These are phyloP conservation scores for Populus ilicifolia DNA, from an alignment of 345 rosid species.

Conservation along the genomic window DNA sequence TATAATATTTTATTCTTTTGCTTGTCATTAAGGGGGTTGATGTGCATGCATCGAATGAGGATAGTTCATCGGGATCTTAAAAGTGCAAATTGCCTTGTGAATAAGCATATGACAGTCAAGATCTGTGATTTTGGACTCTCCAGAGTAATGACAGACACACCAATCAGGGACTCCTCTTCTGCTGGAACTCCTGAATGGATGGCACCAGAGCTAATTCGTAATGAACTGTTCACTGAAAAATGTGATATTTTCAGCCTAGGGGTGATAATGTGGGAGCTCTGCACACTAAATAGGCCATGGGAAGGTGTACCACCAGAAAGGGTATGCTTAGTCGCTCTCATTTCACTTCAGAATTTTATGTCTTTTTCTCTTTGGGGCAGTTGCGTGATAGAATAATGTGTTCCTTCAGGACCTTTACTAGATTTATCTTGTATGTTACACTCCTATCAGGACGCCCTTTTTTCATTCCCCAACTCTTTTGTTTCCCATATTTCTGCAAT, in stretches of 20 bases:
- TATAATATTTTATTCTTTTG: background rate
- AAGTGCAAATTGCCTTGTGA: constrained; percentile 85
- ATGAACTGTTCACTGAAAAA: constrained; percentile 87
- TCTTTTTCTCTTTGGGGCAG: background rate
- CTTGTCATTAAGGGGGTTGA: constrained; percentile 68
- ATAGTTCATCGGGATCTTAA: constrained; percentile 87
- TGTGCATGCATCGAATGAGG: constrained; percentile 98
- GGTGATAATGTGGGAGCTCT: constrained; percentile 97
- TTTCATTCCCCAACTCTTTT: background rate
- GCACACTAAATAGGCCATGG: constrained; percentile 90
- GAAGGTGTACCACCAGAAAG: constrained; percentile 90
- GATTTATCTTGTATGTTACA: background rate
- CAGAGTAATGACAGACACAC: constrained; percentile 62
- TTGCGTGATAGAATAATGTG: background rate
- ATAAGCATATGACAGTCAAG: constrained; percentile 87
- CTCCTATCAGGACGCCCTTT: background rate
- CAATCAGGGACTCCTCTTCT: constrained; percentile 74
- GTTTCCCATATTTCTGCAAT: background rate
- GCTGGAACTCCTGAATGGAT: constrained; percentile 99
- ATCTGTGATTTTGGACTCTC: constrained; percentile 98
- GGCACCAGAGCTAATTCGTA: constrained; percentile 97
- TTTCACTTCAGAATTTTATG: too few relatives aligned
- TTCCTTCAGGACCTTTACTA: background rate
- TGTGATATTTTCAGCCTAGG: constrained; percentile 99
- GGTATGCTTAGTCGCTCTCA: constrained; percentile 32